Percentiles rank a stretch among this genome's conserved stretches.
These are phyloP conservation scores for Phlebiopsis gigantea DNA, from an alignment of 768 basidiomycete genomes.

Conservation along the genomic window DNA sequence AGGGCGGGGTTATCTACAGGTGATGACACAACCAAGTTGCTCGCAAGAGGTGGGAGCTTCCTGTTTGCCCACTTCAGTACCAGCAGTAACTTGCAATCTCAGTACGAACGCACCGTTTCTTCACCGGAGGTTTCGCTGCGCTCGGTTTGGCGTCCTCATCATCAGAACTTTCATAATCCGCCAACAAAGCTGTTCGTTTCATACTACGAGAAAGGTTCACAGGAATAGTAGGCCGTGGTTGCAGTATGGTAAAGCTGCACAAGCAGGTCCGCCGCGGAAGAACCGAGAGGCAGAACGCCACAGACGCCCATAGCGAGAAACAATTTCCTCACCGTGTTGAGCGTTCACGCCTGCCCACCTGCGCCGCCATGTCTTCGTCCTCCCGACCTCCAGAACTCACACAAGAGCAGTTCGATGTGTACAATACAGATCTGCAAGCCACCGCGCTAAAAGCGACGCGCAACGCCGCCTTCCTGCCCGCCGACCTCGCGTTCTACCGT, in stretches of 20 bases:
- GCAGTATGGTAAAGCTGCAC: no score
- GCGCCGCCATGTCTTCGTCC: background rate
- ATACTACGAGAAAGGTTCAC: background rate
- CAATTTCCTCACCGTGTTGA: no score
- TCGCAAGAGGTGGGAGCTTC: constrained; percentile 57
- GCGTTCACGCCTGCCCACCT: background rate
- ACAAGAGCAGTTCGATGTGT: constrained; percentile 38
- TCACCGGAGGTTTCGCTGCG: background rate
- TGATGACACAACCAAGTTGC: constrained; percentile 37
- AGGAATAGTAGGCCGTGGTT: background rate
- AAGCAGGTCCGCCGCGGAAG: no score
- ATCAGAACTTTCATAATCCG: constrained; percentile 20
- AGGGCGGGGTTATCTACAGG: constrained; percentile 70
- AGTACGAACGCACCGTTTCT: background rate
- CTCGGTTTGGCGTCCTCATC: constrained; percentile 9
- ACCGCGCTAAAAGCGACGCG: constrained; percentile 61
- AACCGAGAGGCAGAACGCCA: background rate
- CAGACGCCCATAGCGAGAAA: background rate
- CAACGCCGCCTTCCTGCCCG: constrained; percentile 54
- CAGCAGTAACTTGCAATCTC: no score
- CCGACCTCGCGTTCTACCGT: constrained; percentile 85
- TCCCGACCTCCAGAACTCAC: background rate
- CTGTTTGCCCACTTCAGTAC: constrained; percentile 7
- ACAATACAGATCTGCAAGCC: constrained; percentile 53
- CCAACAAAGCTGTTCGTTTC: constrained; percentile 15